Evolutionary conservation across 2,329 filamentous ascomycete genomes (phyloP), one percentile per base, ranked within the genome.

Genomic region (Aspergillus sp.): DNA sequence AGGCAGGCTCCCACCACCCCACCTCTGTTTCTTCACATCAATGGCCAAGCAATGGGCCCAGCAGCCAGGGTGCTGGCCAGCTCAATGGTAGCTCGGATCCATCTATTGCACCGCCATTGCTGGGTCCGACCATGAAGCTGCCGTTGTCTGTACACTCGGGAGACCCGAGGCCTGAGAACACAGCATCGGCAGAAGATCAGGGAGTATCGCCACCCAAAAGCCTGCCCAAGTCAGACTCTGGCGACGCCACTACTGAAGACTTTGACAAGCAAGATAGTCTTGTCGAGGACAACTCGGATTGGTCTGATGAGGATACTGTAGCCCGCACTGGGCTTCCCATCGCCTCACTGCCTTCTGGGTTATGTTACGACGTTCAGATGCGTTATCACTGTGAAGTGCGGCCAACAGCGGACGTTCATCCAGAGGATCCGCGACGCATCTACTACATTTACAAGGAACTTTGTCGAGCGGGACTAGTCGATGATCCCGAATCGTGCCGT

Each of bases 301-400:
- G 75, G 71, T 75, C 76, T 44, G 72, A 77, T n/a, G 73, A 76
- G 5, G 72, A 73, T 30, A 56, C 63, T 44, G 63, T 67, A 7
- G 64, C 64, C 7, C 71, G 77, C 78, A 59, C 80, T 77, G 77
- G 77, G 8, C 70, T 81, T n/a, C 75, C 78, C 1, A 62, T 76
- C 25, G 73, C 77, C 2, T 76, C 86, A 25, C 80, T 91, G 1
- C 86, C 89, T 0, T 93, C 90, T 0, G 91, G 91, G 3, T 87
- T 90, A 62, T 94, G 91, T 66, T 99, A 98, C 73, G 95, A 99
- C 78, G 88, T 91, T 59, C 87, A 94, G 32, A 99, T 99, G 95
- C 92, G 95, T 62, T 90, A 96, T 62, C 95, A 99, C 74, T 90
- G 92, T 57, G 96, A 97, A 72, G 88, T 91, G 15, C 88, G 91